Evolutionary conservation across 805 yeast species (phyloP).

Genomic region (Wickerhamomyces chambardii): DNA sequence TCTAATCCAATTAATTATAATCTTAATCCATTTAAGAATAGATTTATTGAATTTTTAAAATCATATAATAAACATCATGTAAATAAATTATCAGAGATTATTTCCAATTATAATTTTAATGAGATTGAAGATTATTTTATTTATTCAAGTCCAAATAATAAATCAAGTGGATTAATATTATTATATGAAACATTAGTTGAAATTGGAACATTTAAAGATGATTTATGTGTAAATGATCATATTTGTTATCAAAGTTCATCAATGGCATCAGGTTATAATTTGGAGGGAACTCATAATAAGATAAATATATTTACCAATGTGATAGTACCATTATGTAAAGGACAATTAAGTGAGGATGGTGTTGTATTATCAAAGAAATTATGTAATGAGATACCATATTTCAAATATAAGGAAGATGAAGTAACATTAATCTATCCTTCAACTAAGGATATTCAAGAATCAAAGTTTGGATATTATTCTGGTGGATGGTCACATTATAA

Average conservation of each 20-base stretch:
- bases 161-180: constrained; percentile 18
- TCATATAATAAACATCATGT: constrained; percentile 28
- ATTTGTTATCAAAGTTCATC: constrained; percentile 26
- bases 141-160: constrained; percentile 39
- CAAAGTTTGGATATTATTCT: constrained; percentile 34
- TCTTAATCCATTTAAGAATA: constrained; percentile 32
- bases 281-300: neutral
- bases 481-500: constrained; percentile 45
- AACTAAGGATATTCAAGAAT: constrained; percentile 25
- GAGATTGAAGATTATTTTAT: constrained; percentile 42
- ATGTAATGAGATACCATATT: no score
- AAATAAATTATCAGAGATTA: constrained; percentile 15
- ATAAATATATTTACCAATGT: constrained; percentile 16
- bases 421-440: constrained; percentile 23
- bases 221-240: constrained; percentile 8
- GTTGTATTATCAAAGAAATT: no score
- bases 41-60: constrained; percentile 33
- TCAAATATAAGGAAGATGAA: no score
- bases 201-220: constrained; percentile 4
- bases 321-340: constrained; percentile 11
- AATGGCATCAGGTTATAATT: constrained; percentile 7
- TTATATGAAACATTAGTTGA: constrained; percentile 13
- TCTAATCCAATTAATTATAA: no score
- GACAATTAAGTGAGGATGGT: neutral
- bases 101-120: constrained; percentile 34